phyloP scores from a whole-genome alignment of 805 yeast genomes.

The Candida ovalis region DNA sequence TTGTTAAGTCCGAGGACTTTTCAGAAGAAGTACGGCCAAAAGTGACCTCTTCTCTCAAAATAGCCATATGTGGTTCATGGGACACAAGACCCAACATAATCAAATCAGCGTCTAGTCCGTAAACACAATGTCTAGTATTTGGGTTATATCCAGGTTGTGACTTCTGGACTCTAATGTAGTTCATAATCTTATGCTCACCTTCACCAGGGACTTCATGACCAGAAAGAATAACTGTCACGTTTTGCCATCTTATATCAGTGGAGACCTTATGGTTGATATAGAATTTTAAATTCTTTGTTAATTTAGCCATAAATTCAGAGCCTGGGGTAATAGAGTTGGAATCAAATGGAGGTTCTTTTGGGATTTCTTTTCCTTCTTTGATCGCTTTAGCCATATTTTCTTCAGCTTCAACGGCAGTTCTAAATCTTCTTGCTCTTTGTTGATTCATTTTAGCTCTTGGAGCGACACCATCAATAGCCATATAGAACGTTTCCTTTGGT shows the following conservation, averaged over 20 bases:
- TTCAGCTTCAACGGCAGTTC: constrained; percentile 93
- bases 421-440: constrained; percentile 92
- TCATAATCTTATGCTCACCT: constrained; percentile 98
- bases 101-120: constrained; percentile 94
- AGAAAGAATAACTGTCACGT: constrained; percentile 68
- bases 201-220: constrained; percentile 99
- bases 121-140: constrained; percentile 87
- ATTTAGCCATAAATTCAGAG: constrained; percentile 90
- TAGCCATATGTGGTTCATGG: constrained; percentile 94
- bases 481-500: constrained; percentile 82
- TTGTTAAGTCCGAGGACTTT: constrained; percentile 49
- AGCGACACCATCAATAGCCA: constrained; percentile 99
- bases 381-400: constrained; percentile 70
- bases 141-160: constrained; percentile 71
- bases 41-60: constrained; percentile 91
- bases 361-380: constrained; percentile 66
- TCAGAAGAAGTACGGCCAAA: constrained; percentile 54
- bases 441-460: constrained; percentile 99
- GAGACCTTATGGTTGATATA: constrained; percentile 85
- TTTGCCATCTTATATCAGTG: constrained; percentile 83
- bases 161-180: constrained; percentile 74
- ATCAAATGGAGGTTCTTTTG: constrained; percentile 84
- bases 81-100: constrained; percentile 88
- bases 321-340: constrained; percentile 95
- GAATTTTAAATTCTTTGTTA: constrained; percentile 77